phyloP scores from a whole-genome alignment of 2,329 filamentous ascomycete genomes.

The Aspergillus alliaceus region DNA sequence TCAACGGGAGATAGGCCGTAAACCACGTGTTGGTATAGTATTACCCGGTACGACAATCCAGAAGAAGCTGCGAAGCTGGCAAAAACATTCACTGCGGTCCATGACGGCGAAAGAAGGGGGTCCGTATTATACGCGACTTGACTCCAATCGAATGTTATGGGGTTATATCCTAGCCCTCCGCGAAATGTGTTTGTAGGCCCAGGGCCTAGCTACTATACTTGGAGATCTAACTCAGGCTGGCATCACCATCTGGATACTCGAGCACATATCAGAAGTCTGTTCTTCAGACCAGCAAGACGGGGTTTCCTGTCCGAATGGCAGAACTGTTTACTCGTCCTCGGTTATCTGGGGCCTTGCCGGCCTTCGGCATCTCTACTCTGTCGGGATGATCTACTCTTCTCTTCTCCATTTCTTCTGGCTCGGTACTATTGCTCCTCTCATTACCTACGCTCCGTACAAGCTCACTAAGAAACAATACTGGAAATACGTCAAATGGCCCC shows the following conservation, averaged over 20 bases:
- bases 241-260: conserved; percentile 39
- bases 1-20: conserved; percentile 60
- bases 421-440: conserved; percentile 32
- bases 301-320: conserved; percentile 52
- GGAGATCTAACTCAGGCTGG: conserved; percentile 47
- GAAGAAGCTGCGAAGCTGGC: conserved; percentile 26
- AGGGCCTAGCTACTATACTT: conserved; percentile 50
- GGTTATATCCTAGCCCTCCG: conserved; percentile 42
- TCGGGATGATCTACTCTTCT: conserved; percentile 48
- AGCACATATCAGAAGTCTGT: conserved; percentile 46
- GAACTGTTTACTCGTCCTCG: conserved; percentile 51
- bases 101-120: conserved; percentile 30
- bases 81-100: conserved; percentile 37
- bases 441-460: conserved; percentile 25
- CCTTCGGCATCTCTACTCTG: conserved; percentile 49
- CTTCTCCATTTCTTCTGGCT: conserved; percentile 56
- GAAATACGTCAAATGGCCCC: conserved; percentile 35
- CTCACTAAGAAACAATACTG: conserved; percentile 33
- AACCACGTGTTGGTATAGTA: conserved; percentile 52
- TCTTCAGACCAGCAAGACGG: conserved; percentile 42
- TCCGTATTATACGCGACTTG: conserved; percentile 35
- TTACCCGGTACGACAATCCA: conserved; percentile 29
- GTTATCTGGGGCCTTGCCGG: conserved; percentile 56
- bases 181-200: conserved; percentile 50
- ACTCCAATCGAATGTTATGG: conserved; percentile 37